Conservation (phyloP, 2,329 filamentous ascomycete genomes). For the Aspergillus jensenii region DNA sequence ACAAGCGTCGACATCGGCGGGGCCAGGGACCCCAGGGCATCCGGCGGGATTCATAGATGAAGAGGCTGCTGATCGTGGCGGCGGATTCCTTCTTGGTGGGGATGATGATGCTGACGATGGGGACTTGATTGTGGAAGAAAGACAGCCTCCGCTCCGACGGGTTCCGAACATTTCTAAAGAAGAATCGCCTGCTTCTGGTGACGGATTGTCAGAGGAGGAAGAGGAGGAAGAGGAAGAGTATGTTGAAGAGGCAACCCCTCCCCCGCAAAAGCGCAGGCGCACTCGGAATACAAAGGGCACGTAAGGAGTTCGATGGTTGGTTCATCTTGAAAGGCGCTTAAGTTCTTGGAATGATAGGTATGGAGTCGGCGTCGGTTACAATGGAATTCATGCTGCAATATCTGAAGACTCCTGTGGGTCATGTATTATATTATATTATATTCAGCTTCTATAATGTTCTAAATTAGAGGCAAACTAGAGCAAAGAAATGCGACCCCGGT, state of each 20-base stretch:
- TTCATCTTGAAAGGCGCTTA: neutral
- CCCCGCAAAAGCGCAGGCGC: constrained; percentile 24
- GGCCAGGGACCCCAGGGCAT: neutral
- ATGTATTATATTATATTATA: neutral
- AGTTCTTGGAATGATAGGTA: neutral
- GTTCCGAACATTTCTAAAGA: neutral
- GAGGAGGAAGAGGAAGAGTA: neutral
- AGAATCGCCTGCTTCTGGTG: neutral
- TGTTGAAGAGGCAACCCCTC: constrained; percentile 13
- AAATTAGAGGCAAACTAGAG: neutral
- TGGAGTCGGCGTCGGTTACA: neutral
- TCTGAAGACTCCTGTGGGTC: neutral
- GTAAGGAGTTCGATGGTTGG: neutral
- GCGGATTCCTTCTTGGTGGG: constrained; percentile 11
- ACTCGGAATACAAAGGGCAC: constrained; percentile 18
- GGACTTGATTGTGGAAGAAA: constrained; percentile 32
- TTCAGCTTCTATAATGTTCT: neutral
- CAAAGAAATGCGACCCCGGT: neutral
- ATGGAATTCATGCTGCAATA: neutral
- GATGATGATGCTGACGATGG: constrained; percentile 15
- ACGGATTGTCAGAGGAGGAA: neutral
- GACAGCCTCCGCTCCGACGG: constrained; percentile 9
- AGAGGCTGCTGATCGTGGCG: constrained; percentile 17
- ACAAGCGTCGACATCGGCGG: neutral
- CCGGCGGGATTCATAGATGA: neutral